phyloP scores from a whole-genome alignment of 2,329 filamentous ascomycete species.

The Exophiala xenobiotica region DNA sequence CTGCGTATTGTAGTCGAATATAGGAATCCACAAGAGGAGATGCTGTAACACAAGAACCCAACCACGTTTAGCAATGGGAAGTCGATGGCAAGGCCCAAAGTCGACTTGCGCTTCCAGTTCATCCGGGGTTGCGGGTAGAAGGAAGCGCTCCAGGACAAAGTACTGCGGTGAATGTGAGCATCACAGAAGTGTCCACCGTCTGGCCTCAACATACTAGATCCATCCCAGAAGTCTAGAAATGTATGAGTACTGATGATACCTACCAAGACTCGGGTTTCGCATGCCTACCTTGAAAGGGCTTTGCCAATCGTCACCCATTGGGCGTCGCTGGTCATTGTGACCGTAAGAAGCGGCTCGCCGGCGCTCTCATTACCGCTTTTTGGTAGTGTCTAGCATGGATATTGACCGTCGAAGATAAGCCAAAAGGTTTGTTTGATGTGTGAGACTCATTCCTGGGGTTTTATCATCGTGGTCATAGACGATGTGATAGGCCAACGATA shows the following conservation, averaged over 20 bases:
- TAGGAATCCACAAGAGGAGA: conserved; percentile 73
- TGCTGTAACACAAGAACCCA: conserved; percentile 65
- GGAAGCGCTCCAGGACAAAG: conserved; percentile 75
- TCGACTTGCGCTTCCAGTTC: conserved; percentile 75
- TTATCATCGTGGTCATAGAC: not conserved
- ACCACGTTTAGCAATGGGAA: conserved; percentile 73
- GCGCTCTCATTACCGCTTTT: too few species aligned
- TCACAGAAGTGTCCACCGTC: not conserved
- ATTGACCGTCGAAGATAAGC: too few species aligned
- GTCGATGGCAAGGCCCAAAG: conserved; percentile 80
- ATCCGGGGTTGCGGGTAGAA: conserved; percentile 90
- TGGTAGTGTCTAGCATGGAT: too few species aligned
- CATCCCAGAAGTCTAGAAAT: conserved; percentile 62
- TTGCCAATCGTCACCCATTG: conserved; percentile 33
- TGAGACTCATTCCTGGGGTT: too few species aligned
- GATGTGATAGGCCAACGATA: not conserved
- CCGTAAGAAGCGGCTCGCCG: too few species aligned
- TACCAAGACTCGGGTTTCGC: conserved; percentile 3
- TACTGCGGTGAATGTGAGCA: conserved; percentile 27
- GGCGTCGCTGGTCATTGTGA: not conserved
- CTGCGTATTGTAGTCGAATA: conserved; percentile 73
- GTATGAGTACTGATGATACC: conserved; percentile 25
- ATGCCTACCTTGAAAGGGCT: conserved; percentile 43
- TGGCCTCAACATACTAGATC: conserved; percentile 57
- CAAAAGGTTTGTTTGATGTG: not conserved